These are phyloP conservation scores for Amphibolis antarctica DNA, from an alignment of 106 monocot species.

Conservation along the genomic window DNA sequence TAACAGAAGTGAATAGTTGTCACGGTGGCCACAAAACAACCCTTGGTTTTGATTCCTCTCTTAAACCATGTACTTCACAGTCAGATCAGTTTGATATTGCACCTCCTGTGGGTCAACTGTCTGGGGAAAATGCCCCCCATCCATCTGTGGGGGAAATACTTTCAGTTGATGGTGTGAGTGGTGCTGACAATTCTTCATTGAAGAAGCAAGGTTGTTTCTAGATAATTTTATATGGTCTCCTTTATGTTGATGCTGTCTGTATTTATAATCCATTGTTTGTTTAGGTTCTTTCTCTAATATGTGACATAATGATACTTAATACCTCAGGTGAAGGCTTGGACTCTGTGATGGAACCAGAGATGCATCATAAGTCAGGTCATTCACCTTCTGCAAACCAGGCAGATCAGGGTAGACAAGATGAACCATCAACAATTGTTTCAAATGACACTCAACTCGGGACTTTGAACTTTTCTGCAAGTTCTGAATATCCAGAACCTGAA, in stretches of 20 bases:
- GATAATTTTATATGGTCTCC: not conserved
- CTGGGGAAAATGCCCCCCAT: conserved; percentile 21
- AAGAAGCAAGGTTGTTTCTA: conserved; percentile 40
- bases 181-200: conserved; percentile 16
- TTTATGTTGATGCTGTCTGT: conserved; percentile 1
- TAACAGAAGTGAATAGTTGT: conserved; percentile 5
- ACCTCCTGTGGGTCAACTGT: conserved; percentile 1
- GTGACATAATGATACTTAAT: not conserved
- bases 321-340: not conserved
- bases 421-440: conserved; percentile 8
- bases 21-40: not conserved
- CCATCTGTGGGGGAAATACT: conserved; percentile 9
- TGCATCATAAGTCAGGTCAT: conserved; percentile 15
- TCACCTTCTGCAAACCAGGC: conserved; percentile 1
- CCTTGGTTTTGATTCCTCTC: conserved; percentile 15
- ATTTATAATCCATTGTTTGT: not conserved
- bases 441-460: conserved; percentile 21
- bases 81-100: conserved; percentile 8
- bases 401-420: conserved; percentile 8
- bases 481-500: conserved; percentile 78
- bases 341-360: conserved; percentile 5
- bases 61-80: conserved; percentile 21
- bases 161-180: conserved; percentile 7
- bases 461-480: conserved; percentile 34
- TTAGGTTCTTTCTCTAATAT: not conserved